A percentile compares a stretch with the other conserved stretches of the same genome.
Conservation (phyloP, 2,329 filamentous ascomycete genomes). For the Botryotinia convoluta region DNA sequence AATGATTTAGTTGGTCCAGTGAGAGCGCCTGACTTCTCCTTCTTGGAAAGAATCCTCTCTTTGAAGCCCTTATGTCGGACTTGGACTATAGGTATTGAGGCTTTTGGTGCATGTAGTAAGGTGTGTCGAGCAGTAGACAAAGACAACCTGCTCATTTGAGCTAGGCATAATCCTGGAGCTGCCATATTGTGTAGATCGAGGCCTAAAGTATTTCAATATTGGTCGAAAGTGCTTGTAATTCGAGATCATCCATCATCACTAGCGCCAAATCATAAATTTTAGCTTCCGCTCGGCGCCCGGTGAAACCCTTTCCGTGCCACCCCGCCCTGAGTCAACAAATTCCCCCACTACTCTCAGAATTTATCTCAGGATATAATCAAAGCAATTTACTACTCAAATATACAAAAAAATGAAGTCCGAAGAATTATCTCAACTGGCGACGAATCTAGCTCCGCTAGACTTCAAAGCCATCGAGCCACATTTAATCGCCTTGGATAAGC, state of each 20-base stretch:
- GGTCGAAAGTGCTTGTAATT: background rate
- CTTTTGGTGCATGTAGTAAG: constrained; percentile 20
- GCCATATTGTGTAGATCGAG: constrained; percentile 32
- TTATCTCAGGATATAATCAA: constrained; percentile 17
- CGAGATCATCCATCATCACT: constrained; percentile 14
- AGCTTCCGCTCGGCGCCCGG: constrained; percentile 19
- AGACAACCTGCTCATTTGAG: constrained; percentile 38
- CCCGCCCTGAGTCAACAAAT: constrained; percentile 16
- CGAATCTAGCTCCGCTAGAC: constrained; percentile 58
- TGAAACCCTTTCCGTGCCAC: constrained; percentile 21
- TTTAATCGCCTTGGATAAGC: constrained; percentile 76
- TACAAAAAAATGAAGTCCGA: constrained; percentile 51
- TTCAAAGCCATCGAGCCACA: constrained; percentile 79
- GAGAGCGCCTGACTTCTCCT: constrained; percentile 22
- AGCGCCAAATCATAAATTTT: constrained; percentile 15
- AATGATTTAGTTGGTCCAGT: constrained; percentile 29
- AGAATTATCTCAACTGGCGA: constrained; percentile 52
- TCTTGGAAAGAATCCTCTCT: constrained; percentile 28
- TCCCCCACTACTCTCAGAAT: constrained; percentile 26
- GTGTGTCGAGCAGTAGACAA: constrained; percentile 24
- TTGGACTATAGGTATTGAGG: constrained; percentile 30
- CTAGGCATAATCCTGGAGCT: constrained; percentile 34
- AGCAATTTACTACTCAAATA: constrained; percentile 10
- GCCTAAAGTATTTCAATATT: background rate
- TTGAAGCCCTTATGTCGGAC: constrained; percentile 23